Evolutionary conservation across 805 yeast species (phyloP).

Genomic region (Barnettozyma californica): DNA sequence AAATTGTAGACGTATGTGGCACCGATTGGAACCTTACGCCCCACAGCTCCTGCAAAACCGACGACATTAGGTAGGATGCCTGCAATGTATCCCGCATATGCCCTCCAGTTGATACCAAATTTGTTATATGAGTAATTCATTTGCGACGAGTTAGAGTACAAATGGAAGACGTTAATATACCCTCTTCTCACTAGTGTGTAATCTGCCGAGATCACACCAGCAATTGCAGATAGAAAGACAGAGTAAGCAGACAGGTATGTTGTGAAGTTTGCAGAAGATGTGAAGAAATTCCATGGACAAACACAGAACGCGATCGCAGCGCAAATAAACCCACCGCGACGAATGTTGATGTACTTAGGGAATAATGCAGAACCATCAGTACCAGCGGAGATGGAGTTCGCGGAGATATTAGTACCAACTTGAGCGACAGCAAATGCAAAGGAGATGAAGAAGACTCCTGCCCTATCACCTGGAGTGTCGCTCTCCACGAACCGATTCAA

Average conservation of each 20-base stretch:
- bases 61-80: slow-evolving; percentile 81
- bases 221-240: slow-evolving; percentile 75
- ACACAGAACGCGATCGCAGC: slow-evolving; percentile 65
- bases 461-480: slow-evolving; percentile 47
- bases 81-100: slow-evolving; percentile 68
- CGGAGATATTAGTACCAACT: slow-evolving; percentile 69
- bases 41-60: slow-evolving; percentile 82
- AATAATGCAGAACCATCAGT: slow-evolving; percentile 61
- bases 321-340: slow-evolving; percentile 76
- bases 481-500: slow-evolving; percentile 32
- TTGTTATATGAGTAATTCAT: slow-evolving; percentile 53
- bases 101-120: slow-evolving; percentile 79
- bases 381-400: slow-evolving; percentile 63
- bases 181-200: slow-evolving; percentile 75
- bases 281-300: slow-evolving; percentile 78
- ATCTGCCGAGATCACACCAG: slow-evolving; percentile 69
- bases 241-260: slow-evolving; percentile 77
- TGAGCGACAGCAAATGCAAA: slow-evolving; percentile 68
- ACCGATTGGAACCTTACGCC: slow-evolving; percentile 68
- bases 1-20: slow-evolving; percentile 70
- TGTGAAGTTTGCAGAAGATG: slow-evolving; percentile 67
- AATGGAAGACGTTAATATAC: slow-evolving; percentile 51
- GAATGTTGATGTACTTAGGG: slow-evolving; percentile 59
- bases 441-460: slow-evolving; percentile 71
- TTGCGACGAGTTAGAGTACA: slow-evolving; percentile 43